Conservation (phyloP, 2,329 filamentous ascomycete species). For the Cryphonectria radicalis region DNA sequence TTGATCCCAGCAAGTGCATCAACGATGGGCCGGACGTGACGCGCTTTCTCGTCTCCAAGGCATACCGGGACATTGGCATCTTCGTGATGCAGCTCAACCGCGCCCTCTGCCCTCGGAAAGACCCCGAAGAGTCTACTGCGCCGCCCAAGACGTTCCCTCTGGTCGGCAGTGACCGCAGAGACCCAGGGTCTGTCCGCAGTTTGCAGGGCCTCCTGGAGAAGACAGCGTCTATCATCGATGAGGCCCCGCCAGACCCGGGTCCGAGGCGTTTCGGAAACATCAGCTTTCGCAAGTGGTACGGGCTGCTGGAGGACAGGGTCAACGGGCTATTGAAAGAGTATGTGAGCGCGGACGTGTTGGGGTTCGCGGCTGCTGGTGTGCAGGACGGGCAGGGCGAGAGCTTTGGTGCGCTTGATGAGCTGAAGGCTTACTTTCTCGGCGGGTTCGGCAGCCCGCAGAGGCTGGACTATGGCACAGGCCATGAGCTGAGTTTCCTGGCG, state of each 20-base stretch:
- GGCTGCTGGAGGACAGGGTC: slow-evolving; percentile 65
- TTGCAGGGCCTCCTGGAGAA: slow-evolving; percentile 69
- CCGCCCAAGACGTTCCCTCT: slow-evolving; percentile 53
- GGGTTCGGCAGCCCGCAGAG: slow-evolving; percentile 87
- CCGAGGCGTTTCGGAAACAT: slow-evolving; percentile 91
- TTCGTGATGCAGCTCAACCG: slow-evolving; percentile 92
- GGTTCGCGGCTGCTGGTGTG: slow-evolving; percentile 28
- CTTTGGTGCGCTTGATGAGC: slow-evolving; percentile 56
- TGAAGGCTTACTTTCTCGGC: slow-evolving; percentile 79
- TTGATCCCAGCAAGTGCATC: slow-evolving; percentile 77
- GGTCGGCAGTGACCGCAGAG: slow-evolving; percentile 41
- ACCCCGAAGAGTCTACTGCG: slow-evolving; percentile 37
- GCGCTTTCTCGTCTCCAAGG: slow-evolving; percentile 77
- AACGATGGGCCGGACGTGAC: slow-evolving; percentile 81
- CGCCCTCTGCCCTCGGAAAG: slow-evolving; percentile 75
- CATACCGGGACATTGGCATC: slow-evolving; percentile 83
- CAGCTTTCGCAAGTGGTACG: slow-evolving; percentile 85
- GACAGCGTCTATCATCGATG: slow-evolving; percentile 70
- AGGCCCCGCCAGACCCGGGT: slow-evolving; percentile 82
- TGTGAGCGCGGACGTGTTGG: slow-evolving; percentile 49
- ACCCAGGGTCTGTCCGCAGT: slow-evolving; percentile 62
- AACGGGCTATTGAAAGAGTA: slow-evolving; percentile 60
- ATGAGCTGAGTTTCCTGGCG: slow-evolving; percentile 92
- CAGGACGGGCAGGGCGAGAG: slow-evolving; percentile 14
- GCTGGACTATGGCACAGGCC: slow-evolving; percentile 93